phyloP scores from a whole-genome alignment of 148 eudicot species.

The Bassia scoparia region DNA sequence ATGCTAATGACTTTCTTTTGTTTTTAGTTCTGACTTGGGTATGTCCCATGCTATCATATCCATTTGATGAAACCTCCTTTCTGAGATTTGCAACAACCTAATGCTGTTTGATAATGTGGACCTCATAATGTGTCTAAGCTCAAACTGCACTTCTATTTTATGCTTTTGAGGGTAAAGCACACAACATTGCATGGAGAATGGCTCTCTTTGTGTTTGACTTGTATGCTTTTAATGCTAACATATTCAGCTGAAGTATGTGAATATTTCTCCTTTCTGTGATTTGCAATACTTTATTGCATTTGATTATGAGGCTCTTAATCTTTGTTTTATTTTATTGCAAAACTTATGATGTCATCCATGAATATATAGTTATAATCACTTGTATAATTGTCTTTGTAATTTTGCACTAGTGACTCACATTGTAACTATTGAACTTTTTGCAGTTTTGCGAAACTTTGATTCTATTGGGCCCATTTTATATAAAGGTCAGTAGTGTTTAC shows the following conservation, averaged over 20 bases:
- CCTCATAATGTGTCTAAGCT: neutral
- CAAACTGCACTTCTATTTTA: neutral
- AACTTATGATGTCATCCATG: neutral
- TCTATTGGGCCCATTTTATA: slow-evolving; percentile 84
- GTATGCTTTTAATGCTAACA: neutral
- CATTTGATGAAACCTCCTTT: too few species aligned
- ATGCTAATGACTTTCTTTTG: too few species aligned
- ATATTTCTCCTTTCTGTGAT: neutral
- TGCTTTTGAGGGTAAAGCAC: neutral
- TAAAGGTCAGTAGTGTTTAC: slow-evolving; percentile 60
- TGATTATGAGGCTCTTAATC: neutral
- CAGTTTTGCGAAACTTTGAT: slow-evolving; percentile 94
- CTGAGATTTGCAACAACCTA: too few species aligned
- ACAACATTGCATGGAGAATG: neutral
- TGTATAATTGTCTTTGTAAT: neutral
- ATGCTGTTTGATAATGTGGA: neutral
- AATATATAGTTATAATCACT: neutral
- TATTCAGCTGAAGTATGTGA: neutral
- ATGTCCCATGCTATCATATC: too few species aligned
- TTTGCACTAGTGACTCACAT: neutral
- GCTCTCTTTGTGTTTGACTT: neutral
- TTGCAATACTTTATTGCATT: neutral
- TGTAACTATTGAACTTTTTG: slow-evolving; percentile 30
- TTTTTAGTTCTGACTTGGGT: too few species aligned
- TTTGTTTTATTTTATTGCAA: neutral